Conservation (phyloP, 768 basidiomycete genomes). For the Grammothele lineata region DNA sequence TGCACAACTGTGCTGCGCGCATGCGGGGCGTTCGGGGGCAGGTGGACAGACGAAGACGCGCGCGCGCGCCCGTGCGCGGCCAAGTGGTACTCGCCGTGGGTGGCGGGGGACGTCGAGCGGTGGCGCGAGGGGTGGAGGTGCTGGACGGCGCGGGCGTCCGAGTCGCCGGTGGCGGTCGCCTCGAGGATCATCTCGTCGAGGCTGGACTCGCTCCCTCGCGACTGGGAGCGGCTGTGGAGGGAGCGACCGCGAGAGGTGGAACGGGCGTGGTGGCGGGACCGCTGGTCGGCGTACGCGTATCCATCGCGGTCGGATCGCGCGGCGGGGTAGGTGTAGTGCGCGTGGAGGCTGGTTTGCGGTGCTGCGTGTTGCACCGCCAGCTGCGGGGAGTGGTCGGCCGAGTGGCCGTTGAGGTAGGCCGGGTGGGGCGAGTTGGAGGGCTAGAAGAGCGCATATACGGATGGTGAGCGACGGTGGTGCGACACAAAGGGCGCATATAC, state of each 20-base stretch:
- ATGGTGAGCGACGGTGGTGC: not conserved
- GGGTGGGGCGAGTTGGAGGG: conserved; percentile 19
- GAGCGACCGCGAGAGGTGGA: conserved; percentile 27
- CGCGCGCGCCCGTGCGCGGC: conserved; percentile 18
- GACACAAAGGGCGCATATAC: conserved; percentile 9
- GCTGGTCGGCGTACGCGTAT: conserved; percentile 23
- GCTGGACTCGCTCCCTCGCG: conserved; percentile 30
- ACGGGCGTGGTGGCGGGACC: conserved; percentile 19
- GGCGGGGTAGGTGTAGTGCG: conserved; percentile 20
- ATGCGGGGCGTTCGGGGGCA: no score
- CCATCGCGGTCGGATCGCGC: conserved; percentile 14
- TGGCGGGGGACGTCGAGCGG: conserved; percentile 22
- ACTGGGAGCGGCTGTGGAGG: conserved; percentile 33
- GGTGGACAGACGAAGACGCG: conserved; percentile 9
- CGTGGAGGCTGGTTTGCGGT: conserved; percentile 20
- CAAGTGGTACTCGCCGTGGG: conserved; percentile 14
- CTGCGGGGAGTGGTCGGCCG: conserved; percentile 15
- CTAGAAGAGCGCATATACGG: conserved; percentile 6
- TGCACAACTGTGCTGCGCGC: no score
- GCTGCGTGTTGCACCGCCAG: conserved; percentile 15
- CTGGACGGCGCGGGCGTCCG: conserved; percentile 20
- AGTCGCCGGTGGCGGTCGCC: conserved; percentile 34
- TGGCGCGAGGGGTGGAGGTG: conserved; percentile 25
- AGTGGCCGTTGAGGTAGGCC: conserved; percentile 16
- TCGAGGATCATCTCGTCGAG: conserved; percentile 48